A percentile compares a stretch with the other conserved stretches of the same genome.
phyloP scores from a whole-genome alignment of 176 grass and related monocot species.

The Aegilops bicornis region DNA sequence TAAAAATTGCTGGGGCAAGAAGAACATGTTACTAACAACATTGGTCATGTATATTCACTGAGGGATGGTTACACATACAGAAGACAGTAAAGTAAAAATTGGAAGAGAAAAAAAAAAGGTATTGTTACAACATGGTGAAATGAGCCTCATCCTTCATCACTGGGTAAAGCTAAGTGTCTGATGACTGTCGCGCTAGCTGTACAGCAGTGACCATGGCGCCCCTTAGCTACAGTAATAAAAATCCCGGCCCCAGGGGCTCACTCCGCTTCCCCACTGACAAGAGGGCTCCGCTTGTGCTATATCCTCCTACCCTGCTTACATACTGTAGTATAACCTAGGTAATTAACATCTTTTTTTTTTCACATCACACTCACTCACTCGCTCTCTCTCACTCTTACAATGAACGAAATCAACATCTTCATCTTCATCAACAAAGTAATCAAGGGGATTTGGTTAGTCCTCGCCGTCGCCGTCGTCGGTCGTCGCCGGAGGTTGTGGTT shows the following conservation, averaged over 20 bases:
- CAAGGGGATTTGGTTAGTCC: conserved; percentile 27
- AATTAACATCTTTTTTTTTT: conserved; percentile 12
- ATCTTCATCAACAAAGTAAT: conserved; percentile 31
- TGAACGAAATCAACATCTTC: conserved; percentile 33
- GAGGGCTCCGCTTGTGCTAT: conserved; percentile 38
- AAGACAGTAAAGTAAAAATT: neutral
- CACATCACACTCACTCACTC: neutral
- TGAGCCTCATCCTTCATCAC: conserved; percentile 50
- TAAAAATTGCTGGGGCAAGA: neutral
- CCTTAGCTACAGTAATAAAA: conserved; percentile 52
- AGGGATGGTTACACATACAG: neutral
- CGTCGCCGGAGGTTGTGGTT: neutral
- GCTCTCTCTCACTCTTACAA: neutral
- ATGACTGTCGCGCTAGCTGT: conserved; percentile 44
- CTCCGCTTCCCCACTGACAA: conserved; percentile 45
- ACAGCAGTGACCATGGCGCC: conserved; percentile 41
- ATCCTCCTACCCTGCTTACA: neutral
- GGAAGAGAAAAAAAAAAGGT: neutral
- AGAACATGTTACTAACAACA: neutral
- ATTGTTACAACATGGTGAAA: conserved; percentile 20
- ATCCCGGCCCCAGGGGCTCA: conserved; percentile 52
- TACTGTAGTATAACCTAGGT: neutral
- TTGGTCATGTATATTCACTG: conserved; percentile 21
- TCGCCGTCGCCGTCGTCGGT: neutral
- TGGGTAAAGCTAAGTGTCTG: conserved; percentile 25